Base-by-base conservation (phyloP, 2,329 filamentous ascomycete species). In the Pezicula neosporulosa region DNA sequence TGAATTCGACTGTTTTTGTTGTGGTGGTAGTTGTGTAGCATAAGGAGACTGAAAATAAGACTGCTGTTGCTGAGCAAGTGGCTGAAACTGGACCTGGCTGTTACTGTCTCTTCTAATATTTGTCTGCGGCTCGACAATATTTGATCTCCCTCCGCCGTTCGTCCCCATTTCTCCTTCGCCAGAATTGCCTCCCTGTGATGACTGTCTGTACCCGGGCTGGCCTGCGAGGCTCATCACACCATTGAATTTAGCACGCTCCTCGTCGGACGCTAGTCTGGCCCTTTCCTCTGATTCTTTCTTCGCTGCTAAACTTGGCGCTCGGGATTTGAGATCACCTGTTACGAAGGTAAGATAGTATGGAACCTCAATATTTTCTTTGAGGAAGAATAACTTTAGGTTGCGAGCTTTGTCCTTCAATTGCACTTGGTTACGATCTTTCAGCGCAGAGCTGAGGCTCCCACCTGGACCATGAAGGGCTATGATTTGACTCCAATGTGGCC, bases 401-500 rank as follows among this genome's bases (percentile, higher is more conserved):
- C 90, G 79, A 1, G 90, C 90, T 69, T 96, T 96, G 66, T 96
- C 90, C 68, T 96, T 96, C 12, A 96, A 76, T 66, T 96, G 91
- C 0, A 96, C 91, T 64, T 96, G 90, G 42, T 91, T 95, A 33
- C 90, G 81, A 65, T 96, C 91, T 60, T 92, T 93, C 18, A 96
- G 77, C 21, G 93, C 87, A 60, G 93, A 87, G 44, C 85, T 92
- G 21, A 93, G 82, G 0, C 86, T 87, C 5, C 91, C 91, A 39
- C 86, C 87, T 0, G 83, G 80, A 0, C 91, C 91, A 65, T 93
- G 96, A 39, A 96, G 79, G 2, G 86, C 86, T 12, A 96, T 75
- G 44, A 96, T 96, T 65, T 96, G 90, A 60, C 89, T 93, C 91
- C 91, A 96, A 63, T 96, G 90, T 16, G 91, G 91, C 0, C 91